A percentile compares a stretch with the other conserved stretches of the same genome.
Conservation (phyloP, 495 filamentous ascomycete species). For the Trichoderma gamsii region DNA sequence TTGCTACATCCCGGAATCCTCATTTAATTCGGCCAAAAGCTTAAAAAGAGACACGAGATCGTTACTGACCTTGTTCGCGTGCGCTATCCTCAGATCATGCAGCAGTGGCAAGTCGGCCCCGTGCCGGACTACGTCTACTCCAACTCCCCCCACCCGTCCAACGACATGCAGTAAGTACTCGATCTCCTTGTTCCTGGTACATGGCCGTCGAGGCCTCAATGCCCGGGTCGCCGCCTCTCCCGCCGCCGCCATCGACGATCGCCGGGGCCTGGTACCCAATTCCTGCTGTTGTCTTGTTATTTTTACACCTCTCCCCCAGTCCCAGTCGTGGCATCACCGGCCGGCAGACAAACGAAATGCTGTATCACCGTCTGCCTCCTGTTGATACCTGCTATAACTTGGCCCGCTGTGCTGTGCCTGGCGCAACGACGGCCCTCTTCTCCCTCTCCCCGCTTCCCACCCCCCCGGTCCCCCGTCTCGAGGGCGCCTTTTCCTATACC, state of each 20-base stretch:
- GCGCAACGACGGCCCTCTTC: neutral
- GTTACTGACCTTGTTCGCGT: conserved; percentile 11
- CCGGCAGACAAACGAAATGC: conserved; percentile 6
- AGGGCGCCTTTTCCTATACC: conserved; percentile 12
- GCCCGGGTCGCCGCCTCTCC: conserved; percentile 9
- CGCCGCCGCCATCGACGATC: conserved; percentile 16
- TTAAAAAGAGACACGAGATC: conserved; percentile 5
- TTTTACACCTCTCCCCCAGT: conserved; percentile 9
- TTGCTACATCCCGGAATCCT: neutral
- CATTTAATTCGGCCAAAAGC: neutral
- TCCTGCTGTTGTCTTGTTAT: conserved; percentile 15
- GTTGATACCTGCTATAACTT: conserved; percentile 13
- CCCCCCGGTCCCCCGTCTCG: conserved; percentile 6
- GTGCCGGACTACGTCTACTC: conserved; percentile 43
- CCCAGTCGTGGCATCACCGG: neutral
- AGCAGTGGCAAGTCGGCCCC: conserved; percentile 47
- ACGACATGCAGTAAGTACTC: conserved; percentile 50
- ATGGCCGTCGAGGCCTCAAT: conserved; percentile 16
- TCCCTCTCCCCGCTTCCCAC: conserved; percentile 14
- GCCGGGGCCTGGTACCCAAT: conserved; percentile 22
- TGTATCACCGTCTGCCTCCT: conserved; percentile 15
- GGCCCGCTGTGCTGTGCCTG: conserved; percentile 8
- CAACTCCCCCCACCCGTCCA: conserved; percentile 43
- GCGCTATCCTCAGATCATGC: conserved; percentile 39
- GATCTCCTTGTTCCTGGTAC: conserved; percentile 38